Base-by-base conservation (phyloP, 73 alveolate genomes). In the Paraurostyla sp. region DNA sequence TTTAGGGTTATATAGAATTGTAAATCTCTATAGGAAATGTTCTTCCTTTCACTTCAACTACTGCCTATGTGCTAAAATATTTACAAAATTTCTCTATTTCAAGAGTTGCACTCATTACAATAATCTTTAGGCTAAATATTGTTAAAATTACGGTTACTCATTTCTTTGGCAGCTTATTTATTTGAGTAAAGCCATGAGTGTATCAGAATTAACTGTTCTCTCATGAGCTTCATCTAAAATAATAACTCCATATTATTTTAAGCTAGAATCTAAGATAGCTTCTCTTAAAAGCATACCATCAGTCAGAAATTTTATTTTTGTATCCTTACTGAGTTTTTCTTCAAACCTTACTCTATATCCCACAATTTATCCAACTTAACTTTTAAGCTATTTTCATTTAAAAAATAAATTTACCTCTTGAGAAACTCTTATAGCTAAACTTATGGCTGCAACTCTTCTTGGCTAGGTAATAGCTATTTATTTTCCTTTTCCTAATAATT, bases 361-460 rank as follows among this genome's bases (percentile, higher is more conserved):
- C 4, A 95, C 98, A 49, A 86, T 38, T 36, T 60, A 86, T 15
- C 99, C 99, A 29, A 95, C 89, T 95, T 96, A 80, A 23, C 75
- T 16, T 73, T 73, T 76, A 22, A 69, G 7, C 84, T 69, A 69
- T 25, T 11, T n/a, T 32, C 29, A 81, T 0, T 78, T 82, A 13
- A 89, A 50, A 50, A 3, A 30, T 7, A 15, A 16, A n/a, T 35
- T 63, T 36, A 89, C 60, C 36, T 98, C 99, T 84, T 96, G 92
- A 18, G 99, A 95, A n/a, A 98, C 99, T 95, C 99, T 94, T 60
- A 89, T 93, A 15, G 99, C 96, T 87, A 98, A 80, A 71, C 99
- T 95, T 33, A 98, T 96, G 9, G 99, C 99, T 11, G 99, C 99
- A 40, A 98, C 97, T 87, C 99, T 94, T 90, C 99, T 90, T 0